Evolutionary conservation across 495 filamentous ascomycete species (phyloP).

Genomic region (Aspergillus nidulans): DNA sequence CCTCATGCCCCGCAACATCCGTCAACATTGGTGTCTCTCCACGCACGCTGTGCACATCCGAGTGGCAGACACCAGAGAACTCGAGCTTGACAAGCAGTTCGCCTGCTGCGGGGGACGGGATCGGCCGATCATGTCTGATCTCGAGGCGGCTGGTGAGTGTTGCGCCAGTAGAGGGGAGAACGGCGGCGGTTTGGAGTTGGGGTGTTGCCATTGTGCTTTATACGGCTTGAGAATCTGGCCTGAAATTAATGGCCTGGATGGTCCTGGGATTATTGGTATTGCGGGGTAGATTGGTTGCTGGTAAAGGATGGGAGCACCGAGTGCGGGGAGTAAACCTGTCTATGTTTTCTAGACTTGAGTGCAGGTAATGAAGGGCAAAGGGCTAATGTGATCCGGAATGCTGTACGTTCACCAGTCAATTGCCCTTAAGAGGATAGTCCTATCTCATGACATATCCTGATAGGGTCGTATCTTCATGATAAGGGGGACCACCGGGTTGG

Average conservation of each 20-base stretch:
- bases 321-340: background rate
- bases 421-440: too few species aligned
- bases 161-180: conserved; percentile 26
- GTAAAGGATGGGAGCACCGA: background rate
- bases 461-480: background rate
- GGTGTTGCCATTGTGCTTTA: conserved; percentile 24
- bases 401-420: too few species aligned
- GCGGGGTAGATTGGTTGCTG: background rate
- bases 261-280: background rate
- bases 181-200: conserved; percentile 34
- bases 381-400: too few species aligned
- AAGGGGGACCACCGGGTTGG: background rate
- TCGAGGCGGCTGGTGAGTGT: conserved; percentile 22
- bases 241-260: too few species aligned
- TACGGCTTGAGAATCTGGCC: background rate
- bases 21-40: conserved; percentile 46
- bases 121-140: conserved; percentile 26
- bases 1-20: conserved; percentile 43
- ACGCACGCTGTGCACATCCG: conserved; percentile 40
- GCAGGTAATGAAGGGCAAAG: too few species aligned
- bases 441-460: background rate
- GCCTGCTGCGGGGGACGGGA: conserved; percentile 31
- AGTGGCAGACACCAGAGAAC: conserved; percentile 42
- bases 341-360: too few species aligned
- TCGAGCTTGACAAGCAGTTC: conserved; percentile 41